Evolutionary conservation across 1,284 basidiomycete genomes (phyloP), one percentile per base, ranked within the genome.

Genomic region (Trametes hirsuta): DNA sequence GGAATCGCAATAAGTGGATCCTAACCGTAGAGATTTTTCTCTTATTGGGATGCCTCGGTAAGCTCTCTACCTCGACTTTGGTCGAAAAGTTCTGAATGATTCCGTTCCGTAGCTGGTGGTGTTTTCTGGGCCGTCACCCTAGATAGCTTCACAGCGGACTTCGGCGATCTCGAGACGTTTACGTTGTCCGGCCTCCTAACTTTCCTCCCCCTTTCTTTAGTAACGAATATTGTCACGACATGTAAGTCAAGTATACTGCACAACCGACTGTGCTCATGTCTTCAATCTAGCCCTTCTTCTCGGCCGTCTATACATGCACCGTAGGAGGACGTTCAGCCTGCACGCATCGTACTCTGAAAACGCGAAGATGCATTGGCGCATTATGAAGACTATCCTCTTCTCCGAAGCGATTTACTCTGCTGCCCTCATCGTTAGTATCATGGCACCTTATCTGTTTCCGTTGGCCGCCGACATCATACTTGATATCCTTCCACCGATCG

Each of bases 361-460:
- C n/a, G 15, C 34, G n/a, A 14, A 34, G 11, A 48, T 30, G 10
- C 45, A 39, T 22, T 50, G 54, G 46, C 5, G 15, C 6, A 45
- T 42, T 3, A 30, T 25, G 11, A 25, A 30, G 5, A 55, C 45
- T 11, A 41, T 55, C 45, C 4, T 55, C 5, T 36, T 41, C n/a
- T 55, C 54, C 12, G 54, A 42, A 14, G 46, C 39, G n/a, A 12
- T 55, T 11, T 48, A 55, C 21, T 55, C 46, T 15, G 46, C 54
- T 11, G 24, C 46, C n/a, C 5, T 55, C 46, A 18, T 55, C 18
- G 40, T 25, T 4, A 47, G 15, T 6, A 46, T 55, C 22, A 25
- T 35, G 12, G 24, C 37, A 9, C 12, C 5, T 6, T 37, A 6
- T 18, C 12, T 30, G 21, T 35, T 34, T 37, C 30, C 10, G 5